Evolutionary conservation across 179 eudicot genomes (phyloP).

Genomic region (Spergularia azorica): DNA sequence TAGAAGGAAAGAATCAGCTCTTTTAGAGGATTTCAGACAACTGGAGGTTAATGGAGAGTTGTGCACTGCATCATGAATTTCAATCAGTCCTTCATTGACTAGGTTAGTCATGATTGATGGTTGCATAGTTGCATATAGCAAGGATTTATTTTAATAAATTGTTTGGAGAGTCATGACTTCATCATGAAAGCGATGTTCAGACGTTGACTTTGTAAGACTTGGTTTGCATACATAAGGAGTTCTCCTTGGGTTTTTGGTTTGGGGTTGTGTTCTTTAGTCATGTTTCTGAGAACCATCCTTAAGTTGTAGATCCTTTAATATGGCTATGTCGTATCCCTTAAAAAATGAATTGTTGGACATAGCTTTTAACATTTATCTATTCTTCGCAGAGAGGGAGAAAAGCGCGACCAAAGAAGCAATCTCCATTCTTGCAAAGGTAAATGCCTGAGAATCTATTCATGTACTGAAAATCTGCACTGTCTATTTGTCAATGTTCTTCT

Average conservation of each 20-base stretch:
- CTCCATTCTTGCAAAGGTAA: constrained; percentile 70
- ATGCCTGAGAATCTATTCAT: constrained; percentile 18
- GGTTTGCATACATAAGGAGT: background rate
- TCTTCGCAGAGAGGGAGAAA: constrained; percentile 78
- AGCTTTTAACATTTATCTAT: constrained; percentile 14
- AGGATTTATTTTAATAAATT: too few relatives aligned
- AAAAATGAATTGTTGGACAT: background rate
- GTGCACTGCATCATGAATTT: too few relatives aligned
- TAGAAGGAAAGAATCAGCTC: too few relatives aligned
- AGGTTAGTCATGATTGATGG: too few relatives aligned
- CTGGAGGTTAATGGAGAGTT: background rate
- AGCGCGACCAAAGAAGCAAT: constrained; percentile 94
- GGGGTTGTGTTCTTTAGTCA: background rate
- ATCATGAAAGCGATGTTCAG: background rate
- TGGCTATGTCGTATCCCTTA: background rate
- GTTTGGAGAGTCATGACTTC: background rate
- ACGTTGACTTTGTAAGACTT: background rate
- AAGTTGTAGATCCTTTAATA: background rate
- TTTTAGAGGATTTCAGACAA: background rate
- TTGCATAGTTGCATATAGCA: too few relatives aligned
- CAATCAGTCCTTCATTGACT: too few relatives aligned
- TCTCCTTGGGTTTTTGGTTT: background rate
- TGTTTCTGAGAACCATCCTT: background rate
- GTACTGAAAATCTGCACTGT: background rate
- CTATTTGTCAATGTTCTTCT: background rate